These are phyloP conservation scores for Pichia sp. DNA, from an alignment of 1,139 yeast species.

Conservation along the genomic window DNA sequence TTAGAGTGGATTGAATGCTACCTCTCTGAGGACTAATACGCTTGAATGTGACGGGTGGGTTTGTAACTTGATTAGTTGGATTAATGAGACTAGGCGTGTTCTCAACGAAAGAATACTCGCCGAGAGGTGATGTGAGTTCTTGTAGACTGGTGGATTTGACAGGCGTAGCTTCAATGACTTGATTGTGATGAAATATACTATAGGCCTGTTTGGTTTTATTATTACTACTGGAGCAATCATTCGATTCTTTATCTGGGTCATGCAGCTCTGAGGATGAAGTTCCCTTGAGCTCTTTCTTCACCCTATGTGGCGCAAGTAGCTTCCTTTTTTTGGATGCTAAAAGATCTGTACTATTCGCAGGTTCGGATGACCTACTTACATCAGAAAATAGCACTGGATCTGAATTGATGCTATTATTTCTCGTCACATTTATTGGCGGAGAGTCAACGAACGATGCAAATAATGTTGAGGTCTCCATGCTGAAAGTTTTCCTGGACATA, in stretches of 20 bases:
- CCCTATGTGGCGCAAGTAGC: conserved; percentile 3
- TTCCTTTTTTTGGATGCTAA: conserved; percentile 12
- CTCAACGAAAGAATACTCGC: no score
- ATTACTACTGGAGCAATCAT: background rate
- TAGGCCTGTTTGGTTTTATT: background rate
- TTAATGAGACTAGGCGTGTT: no score
- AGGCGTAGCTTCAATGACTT: conserved; percentile 20
- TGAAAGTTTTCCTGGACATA: conserved; percentile 25
- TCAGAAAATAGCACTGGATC: background rate
- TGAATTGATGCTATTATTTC: background rate
- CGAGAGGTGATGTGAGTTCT: no score
- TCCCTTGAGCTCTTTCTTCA: background rate
- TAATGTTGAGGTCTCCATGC: conserved; percentile 19
- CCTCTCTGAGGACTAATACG: no score
- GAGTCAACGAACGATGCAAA: background rate
- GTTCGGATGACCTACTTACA: background rate
- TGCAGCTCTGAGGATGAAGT: background rate
- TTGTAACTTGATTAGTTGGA: no score
- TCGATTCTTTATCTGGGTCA: background rate
- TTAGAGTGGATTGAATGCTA: background rate
- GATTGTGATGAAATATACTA: conserved; percentile 5
- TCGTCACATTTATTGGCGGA: background rate
- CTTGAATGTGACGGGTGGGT: no score
- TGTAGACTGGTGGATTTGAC: no score
- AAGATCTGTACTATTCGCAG: conserved; percentile 4